Evolutionary conservation across 2,329 filamentous ascomycete species (phyloP).

Genomic region (Scleromitrula shiraiana): DNA sequence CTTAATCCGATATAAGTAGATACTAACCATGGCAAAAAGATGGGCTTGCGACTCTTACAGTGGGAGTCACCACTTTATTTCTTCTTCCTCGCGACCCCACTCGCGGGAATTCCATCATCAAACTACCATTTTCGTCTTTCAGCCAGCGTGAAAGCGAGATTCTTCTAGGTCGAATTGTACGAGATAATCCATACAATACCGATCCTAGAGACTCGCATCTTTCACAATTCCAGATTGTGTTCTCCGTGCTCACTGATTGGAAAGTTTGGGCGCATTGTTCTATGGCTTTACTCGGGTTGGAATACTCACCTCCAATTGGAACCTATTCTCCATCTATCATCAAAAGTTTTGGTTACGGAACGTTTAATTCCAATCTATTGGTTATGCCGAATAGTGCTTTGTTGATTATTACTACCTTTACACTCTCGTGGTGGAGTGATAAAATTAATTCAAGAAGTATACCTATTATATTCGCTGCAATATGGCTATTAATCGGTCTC

Average conservation of each 20-base stretch:
- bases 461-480: constrained; percentile 7
- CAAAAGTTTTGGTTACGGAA: constrained; percentile 22
- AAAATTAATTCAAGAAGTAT: constrained; percentile 4
- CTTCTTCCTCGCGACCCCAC: constrained; percentile 8
- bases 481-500: constrained; percentile 3
- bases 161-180: constrained; percentile 1
- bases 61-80: constrained; percentile 11
- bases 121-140: constrained; percentile 2
- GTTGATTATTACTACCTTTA: constrained; percentile 26
- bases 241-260: constrained; percentile 7
- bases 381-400: constrained; percentile 37
- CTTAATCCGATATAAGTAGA: no score
- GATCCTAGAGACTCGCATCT: constrained; percentile 7
- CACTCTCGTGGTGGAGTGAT: constrained; percentile 8
- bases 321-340: constrained; percentile 9
- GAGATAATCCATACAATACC: constrained; percentile 7
- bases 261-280: constrained; percentile 9
- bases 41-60: constrained; percentile 14
- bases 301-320: constrained; percentile 7
- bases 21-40: background rate
- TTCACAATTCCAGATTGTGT: constrained; percentile 5
- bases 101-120: constrained; percentile 4
- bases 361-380: constrained; percentile 39
- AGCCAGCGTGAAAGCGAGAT: constrained; percentile 1
- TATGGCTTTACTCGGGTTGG: constrained; percentile 4